phyloP scores from a whole-genome alignment of 2,329 filamentous ascomycete species.

The Sphaerostilbella broomeana region DNA sequence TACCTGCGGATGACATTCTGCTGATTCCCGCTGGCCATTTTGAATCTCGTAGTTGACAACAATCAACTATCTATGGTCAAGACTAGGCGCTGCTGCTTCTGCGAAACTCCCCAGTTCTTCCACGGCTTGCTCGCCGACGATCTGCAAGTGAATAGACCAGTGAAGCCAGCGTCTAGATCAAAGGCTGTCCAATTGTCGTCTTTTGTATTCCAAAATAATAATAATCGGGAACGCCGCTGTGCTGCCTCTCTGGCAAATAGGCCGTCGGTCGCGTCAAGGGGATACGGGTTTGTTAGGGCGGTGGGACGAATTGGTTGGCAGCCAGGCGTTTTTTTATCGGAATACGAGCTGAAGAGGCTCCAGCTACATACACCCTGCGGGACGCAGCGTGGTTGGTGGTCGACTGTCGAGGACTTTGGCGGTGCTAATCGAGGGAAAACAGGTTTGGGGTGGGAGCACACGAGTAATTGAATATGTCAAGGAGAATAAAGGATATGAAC shows the following conservation, averaged over 20 bases:
- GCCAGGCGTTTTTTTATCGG: conserved; percentile 19
- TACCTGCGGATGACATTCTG: conserved; percentile 63
- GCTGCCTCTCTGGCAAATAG: conserved; percentile 12
- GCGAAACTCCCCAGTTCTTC: conserved; percentile 11
- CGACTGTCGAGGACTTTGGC: conserved; percentile 3
- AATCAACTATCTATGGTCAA: conserved; percentile 3
- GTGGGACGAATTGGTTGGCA: conserved; percentile 24
- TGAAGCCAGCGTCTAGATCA: conserved; percentile 2
- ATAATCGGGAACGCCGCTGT: conserved; percentile 11
- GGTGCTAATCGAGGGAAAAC: conserved; percentile 7
- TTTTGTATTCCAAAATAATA: conserved; percentile 10
- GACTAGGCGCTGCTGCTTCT: conserved; percentile 5
- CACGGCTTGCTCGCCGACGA: conserved; percentile 11
- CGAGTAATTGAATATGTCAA: conserved; percentile 6
- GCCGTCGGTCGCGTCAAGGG: conserved; percentile 17
- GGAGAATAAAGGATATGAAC: too few relatives aligned
- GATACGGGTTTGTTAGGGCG: conserved; percentile 21
- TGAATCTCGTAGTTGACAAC: conserved; percentile 13
- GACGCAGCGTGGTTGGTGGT: conserved; percentile 1
- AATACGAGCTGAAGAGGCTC: conserved; percentile 23
- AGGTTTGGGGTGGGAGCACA: conserved; percentile 5
- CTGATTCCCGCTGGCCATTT: conserved; percentile 40
- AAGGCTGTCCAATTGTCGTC: conserved; percentile 2
- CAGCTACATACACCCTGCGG: conserved; percentile 13
- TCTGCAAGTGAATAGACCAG: conserved; percentile 9